A percentile compares a stretch with the other conserved stretches of the same genome.
Evolutionary conservation across 495 filamentous ascomycete species (phyloP).

Genomic region (Trichoderma erinaceum): DNA sequence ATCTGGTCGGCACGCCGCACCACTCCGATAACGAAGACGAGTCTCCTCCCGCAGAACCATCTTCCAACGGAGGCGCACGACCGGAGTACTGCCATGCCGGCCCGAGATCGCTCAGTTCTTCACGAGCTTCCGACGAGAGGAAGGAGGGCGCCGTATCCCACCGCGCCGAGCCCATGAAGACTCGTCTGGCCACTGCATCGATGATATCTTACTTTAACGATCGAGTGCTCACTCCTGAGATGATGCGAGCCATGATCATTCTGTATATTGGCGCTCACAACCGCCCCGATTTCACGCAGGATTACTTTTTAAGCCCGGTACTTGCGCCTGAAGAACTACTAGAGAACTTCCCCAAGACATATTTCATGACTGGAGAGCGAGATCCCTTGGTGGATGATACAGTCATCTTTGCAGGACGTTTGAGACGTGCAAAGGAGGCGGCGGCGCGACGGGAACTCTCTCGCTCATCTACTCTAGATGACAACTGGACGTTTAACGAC

Average conservation of each 20-base stretch:
- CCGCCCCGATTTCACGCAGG: conserved; percentile 84
- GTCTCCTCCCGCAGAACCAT: conserved; percentile 21
- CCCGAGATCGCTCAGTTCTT: conserved; percentile 31
- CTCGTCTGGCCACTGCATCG: conserved; percentile 82
- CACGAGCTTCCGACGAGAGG: conserved; percentile 23
- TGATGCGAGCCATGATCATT: conserved; percentile 99
- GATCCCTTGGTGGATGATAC: conserved; percentile 96
- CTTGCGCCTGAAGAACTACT: conserved; percentile 80
- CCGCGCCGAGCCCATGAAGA: conserved; percentile 65
- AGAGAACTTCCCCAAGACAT: conserved; percentile 79
- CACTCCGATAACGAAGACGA: conserved; percentile 58
- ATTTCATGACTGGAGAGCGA: conserved; percentile 88
- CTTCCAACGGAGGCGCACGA: conserved; percentile 25
- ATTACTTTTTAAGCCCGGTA: conserved; percentile 84
- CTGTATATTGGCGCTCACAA: conserved; percentile 92
- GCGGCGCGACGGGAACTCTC: conserved; percentile 30
- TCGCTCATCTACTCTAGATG: conserved; percentile 3
- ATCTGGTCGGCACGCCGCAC: conserved; percentile 56
- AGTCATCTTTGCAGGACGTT: conserved; percentile 83
- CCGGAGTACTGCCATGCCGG: conserved; percentile 41
- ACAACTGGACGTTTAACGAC: conserved; percentile 53
- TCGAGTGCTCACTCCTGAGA: conserved; percentile 88
- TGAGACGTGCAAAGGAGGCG: conserved; percentile 74
- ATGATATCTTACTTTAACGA: conserved; percentile 98
- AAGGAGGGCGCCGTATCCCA: conserved; percentile 30